These are phyloP conservation scores for Sphenostylis stenocarpa DNA, from an alignment of 306 rosid genomes.

Conservation along the genomic window DNA sequence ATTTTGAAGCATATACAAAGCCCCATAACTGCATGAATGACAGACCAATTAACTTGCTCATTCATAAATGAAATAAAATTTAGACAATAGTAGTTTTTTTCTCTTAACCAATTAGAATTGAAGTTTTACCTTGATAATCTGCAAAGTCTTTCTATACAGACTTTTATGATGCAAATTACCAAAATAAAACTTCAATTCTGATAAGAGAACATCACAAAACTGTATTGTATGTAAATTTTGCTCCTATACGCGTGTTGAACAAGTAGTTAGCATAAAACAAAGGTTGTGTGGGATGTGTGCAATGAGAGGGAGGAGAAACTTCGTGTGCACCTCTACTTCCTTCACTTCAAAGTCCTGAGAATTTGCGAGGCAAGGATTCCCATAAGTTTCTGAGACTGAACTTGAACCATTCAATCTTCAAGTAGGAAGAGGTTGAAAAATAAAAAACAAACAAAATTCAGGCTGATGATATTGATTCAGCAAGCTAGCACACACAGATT, in stretches of 20 bases:
- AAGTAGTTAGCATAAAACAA: background rate
- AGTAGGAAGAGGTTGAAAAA: background rate
- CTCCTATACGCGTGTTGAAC: background rate
- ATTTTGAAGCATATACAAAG: conserved; percentile 75
- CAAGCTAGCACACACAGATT: background rate
- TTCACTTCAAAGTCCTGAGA: conserved; percentile 81
- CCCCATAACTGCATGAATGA: conserved; percentile 81
- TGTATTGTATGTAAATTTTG: too few species aligned
- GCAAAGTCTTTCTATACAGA: background rate
- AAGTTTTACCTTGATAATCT: background rate
- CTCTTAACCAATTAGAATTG: background rate
- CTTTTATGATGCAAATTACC: too few species aligned
- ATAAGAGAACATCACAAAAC: too few species aligned
- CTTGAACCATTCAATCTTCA: conserved; percentile 88
- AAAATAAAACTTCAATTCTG: background rate
- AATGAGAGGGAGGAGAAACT: background rate
- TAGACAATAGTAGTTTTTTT: background rate
- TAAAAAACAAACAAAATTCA: background rate
- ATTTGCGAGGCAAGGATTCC: conserved; percentile 91
- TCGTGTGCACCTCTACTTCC: conserved; percentile 77
- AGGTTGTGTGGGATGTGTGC: background rate
- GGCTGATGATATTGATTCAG: background rate
- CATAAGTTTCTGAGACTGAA: conserved; percentile 82
- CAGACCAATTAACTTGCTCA: background rate
- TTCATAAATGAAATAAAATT: background rate